Percentiles rank a stretch among this genome's conserved stretches.
Evolutionary conservation across 2,329 filamentous ascomycete genomes (phyloP).

Genomic region (Sarocladiaceae sp.): DNA sequence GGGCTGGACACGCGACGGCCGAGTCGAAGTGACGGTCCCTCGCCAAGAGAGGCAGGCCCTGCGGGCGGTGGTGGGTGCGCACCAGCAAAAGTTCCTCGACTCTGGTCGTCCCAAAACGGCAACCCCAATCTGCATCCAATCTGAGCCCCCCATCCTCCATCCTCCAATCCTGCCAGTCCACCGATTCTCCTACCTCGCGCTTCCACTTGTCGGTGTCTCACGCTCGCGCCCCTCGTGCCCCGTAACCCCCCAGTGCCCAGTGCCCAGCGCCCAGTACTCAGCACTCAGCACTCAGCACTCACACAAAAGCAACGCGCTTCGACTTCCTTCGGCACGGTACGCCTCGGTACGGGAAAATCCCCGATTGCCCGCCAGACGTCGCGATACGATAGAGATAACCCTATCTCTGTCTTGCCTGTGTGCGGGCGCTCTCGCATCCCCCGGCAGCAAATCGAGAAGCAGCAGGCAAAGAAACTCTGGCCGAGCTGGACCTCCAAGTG

Average conservation of each 20-base stretch:
- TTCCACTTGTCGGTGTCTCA: too few relatives aligned
- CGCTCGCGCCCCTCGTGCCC: too few relatives aligned
- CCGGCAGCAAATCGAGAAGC: too few relatives aligned
- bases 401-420: neutral
- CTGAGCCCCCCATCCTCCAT: conserved; percentile 1
- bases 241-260: too few relatives aligned
- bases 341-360: neutral
- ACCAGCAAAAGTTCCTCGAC: conserved; percentile 14
- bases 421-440: conserved; percentile 8
- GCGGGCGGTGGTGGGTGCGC: conserved; percentile 9
- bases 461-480: too few relatives aligned
- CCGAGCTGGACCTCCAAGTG: too few relatives aligned
- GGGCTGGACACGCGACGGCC: too few relatives aligned
- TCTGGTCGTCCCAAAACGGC: conserved; percentile 10
- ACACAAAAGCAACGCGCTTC: too few relatives aligned
- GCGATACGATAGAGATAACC: neutral
- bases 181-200: too few relatives aligned
- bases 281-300: too few relatives aligned
- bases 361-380: neutral
- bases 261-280: too few relatives aligned
- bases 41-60: conserved; percentile 1
- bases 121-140: conserved; percentile 10
- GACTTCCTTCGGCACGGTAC: too few relatives aligned
- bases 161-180: conserved; percentile 7
- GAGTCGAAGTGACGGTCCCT: neutral